Evolutionary conservation across 139 green algal genomes (phyloP).

Genomic region (Edaphochlamys debaryana): DNA sequence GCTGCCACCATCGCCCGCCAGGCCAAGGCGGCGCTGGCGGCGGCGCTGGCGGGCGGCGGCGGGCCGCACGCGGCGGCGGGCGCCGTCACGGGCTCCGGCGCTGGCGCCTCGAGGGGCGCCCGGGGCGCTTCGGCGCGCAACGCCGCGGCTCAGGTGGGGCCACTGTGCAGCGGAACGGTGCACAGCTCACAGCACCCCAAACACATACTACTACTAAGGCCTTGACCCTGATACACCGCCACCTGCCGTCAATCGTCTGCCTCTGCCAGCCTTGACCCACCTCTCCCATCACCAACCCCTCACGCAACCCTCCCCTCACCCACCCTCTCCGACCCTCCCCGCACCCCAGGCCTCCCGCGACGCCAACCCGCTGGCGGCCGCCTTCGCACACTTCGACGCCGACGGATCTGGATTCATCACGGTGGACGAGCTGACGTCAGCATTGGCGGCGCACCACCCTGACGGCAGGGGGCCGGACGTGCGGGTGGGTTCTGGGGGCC

Average conservation of each 20-base stretch:
- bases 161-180: too few relatives aligned
- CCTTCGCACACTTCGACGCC: conserved; percentile 56
- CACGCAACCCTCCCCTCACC: too few relatives aligned
- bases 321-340: too few relatives aligned
- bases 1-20: conserved; percentile 13
- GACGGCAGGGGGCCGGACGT: conserved; percentile 25
- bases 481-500: background rate
- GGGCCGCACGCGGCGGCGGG: background rate
- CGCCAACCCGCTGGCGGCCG: conserved; percentile 20
- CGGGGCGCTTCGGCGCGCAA: background rate
- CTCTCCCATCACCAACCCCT: too few relatives aligned
- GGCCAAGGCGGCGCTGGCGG: conserved; percentile 4
- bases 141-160: too few relatives aligned
- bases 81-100: background rate
- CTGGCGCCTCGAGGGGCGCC: background rate
- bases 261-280: too few relatives aligned
- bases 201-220: too few relatives aligned
- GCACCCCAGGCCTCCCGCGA: background rate
- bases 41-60: background rate
- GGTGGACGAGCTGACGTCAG: conserved; percentile 44
- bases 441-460: conserved; percentile 37
- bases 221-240: too few relatives aligned
- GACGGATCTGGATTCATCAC: conserved; percentile 62
- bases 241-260: too few relatives aligned
- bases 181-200: too few relatives aligned